A percentile compares a stretch with the other conserved stretches of the same genome.
phyloP scores from a whole-genome alignment of 495 filamentous ascomycete genomes.

The Neurospora discreta region DNA sequence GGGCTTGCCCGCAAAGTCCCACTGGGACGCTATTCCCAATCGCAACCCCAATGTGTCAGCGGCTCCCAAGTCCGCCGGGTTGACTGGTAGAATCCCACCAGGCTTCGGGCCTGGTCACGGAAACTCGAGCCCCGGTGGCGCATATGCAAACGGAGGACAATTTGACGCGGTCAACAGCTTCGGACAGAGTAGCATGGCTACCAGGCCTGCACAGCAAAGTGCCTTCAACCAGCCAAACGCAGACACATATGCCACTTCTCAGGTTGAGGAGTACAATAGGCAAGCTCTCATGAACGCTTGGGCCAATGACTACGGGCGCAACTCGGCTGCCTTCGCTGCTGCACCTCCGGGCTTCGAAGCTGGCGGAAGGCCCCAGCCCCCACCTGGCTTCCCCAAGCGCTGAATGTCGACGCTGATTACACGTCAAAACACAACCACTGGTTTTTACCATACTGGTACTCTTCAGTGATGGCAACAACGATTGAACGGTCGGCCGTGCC shows the following conservation, averaged over 20 bases:
- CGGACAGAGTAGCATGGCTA: neutral
- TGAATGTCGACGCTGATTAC: neutral
- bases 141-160: neutral
- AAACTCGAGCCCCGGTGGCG: neutral
- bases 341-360: neutral
- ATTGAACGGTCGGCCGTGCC: neutral
- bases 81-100: neutral
- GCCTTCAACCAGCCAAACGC: neutral
- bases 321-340: neutral
- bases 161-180: neutral
- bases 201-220: neutral
- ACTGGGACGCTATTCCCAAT: neutral
- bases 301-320: slow-evolving; percentile 1
- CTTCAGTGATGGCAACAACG: neutral
- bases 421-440: neutral
- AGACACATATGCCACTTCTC: neutral
- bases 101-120: neutral
- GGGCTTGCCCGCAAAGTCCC: slow-evolving; percentile 10
- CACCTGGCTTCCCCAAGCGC: neutral
- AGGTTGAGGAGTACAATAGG: slow-evolving; percentile 1
- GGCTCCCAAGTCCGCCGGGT: neutral
- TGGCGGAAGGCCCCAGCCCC: neutral
- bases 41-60: neutral
- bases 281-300: slow-evolving; percentile 6
- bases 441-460: neutral